phyloP scores from a whole-genome alignment of 495 filamentous ascomycete species.

The Penicillium riverlandense region DNA sequence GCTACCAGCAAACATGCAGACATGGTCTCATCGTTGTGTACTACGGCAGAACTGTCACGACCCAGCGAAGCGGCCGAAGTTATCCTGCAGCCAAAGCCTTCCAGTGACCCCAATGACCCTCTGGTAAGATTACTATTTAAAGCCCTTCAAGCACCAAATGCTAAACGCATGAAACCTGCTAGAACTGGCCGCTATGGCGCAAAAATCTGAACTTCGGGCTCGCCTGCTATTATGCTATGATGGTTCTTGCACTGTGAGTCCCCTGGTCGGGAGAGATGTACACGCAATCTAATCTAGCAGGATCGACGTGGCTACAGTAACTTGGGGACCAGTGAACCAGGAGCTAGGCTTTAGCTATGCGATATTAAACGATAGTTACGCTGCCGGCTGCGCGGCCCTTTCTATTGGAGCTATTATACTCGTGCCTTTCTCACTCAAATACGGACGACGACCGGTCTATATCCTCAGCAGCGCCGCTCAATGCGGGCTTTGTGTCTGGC shows the following conservation, averaged over 20 bases:
- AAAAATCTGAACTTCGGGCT: slow-evolving; percentile 16
- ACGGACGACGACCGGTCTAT: slow-evolving; percentile 36
- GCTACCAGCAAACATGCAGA: not conserved
- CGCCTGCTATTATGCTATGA: slow-evolving; percentile 14
- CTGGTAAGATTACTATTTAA: slow-evolving; percentile 3
- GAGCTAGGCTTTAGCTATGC: slow-evolving; percentile 30
- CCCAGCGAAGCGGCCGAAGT: slow-evolving; percentile 4
- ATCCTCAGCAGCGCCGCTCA: slow-evolving; percentile 27
- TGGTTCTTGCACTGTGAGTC: slow-evolving; percentile 15
- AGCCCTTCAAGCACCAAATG: not conserved
- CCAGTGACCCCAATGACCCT: slow-evolving; percentile 14
- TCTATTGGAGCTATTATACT: slow-evolving; percentile 32
- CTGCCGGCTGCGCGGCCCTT: slow-evolving; percentile 27
- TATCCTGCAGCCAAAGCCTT: slow-evolving; percentile 14
- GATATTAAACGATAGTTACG: slow-evolving; percentile 33
- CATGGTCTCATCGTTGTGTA: not conserved
- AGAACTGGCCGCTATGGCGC: slow-evolving; percentile 16
- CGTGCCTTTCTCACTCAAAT: slow-evolving; percentile 39
- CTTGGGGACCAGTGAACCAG: slow-evolving; percentile 30
- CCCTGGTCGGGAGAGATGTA: not conserved
- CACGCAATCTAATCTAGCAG: not conserved
- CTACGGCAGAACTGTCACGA: slow-evolving; percentile 3
- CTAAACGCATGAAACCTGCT: no score
- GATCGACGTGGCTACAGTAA: slow-evolving; percentile 28
- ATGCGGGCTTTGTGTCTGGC: slow-evolving; percentile 30